Evolutionary conservation across 2,329 filamentous ascomycete genomes (phyloP).

Genomic region (Penicillium sp.): DNA sequence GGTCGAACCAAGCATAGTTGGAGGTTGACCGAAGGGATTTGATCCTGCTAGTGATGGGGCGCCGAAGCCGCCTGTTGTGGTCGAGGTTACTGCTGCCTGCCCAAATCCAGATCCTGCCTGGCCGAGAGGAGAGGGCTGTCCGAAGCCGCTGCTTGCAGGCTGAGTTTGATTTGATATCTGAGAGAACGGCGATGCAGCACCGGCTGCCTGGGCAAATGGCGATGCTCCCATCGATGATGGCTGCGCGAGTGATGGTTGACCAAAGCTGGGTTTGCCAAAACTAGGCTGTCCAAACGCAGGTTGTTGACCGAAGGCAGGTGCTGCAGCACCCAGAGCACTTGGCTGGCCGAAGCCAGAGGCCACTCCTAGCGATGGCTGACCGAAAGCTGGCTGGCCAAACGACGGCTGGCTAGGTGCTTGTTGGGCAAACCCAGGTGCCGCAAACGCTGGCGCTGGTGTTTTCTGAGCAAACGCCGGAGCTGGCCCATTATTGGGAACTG

Average conservation of each 20-base stretch:
- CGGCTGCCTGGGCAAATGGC: constrained; percentile 44
- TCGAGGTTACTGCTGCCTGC: constrained; percentile 28
- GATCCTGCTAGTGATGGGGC: constrained; percentile 32
- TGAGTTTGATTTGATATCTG: constrained; percentile 38
- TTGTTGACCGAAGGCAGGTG: constrained; percentile 38
- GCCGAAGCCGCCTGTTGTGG: constrained; percentile 37
- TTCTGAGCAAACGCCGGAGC: constrained; percentile 42
- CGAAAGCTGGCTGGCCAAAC: constrained; percentile 34
- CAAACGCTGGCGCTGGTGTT: constrained; percentile 34
- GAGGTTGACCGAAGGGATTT: constrained; percentile 36
- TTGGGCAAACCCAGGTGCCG: constrained; percentile 33
- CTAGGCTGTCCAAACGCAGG: constrained; percentile 49
- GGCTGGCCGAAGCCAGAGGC: constrained; percentile 25
- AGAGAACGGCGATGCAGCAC: constrained; percentile 50
- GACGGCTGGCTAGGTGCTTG: constrained; percentile 25
- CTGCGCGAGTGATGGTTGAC: constrained; percentile 35
- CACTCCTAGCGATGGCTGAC: constrained; percentile 33
- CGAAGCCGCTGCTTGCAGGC: constrained; percentile 35
- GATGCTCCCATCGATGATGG: constrained; percentile 29
- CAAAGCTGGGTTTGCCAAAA: constrained; percentile 41
- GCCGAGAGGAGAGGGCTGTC: constrained; percentile 39
- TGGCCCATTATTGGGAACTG: constrained; percentile 24
- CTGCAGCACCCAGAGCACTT: constrained; percentile 26
- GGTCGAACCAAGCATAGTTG: constrained; percentile 29
- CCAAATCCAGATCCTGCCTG: constrained; percentile 37